Evolutionary conservation across 2,329 filamentous ascomycete genomes (phyloP).

Genomic region (Penicillium sp.): DNA sequence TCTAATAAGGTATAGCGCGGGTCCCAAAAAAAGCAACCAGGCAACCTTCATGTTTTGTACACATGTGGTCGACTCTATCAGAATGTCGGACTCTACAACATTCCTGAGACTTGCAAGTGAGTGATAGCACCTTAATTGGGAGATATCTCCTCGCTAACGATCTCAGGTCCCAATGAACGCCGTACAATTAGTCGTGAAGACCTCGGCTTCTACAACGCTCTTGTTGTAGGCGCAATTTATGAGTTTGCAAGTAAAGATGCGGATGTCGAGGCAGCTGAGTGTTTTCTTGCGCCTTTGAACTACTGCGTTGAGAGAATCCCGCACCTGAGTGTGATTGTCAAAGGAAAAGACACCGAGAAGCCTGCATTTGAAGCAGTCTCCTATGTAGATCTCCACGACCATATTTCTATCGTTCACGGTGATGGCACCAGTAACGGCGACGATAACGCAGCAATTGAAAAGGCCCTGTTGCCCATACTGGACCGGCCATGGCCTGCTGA

Average conservation of each 20-base stretch:
- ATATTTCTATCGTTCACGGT: conserved; percentile 33
- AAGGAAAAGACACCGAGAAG: conserved; percentile 37
- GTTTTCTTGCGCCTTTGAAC: conserved; percentile 34
- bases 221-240: conserved; percentile 41
- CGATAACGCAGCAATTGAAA: conserved; percentile 22
- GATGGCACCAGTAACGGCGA: conserved; percentile 1
- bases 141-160: conserved; percentile 1
- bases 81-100: background rate
- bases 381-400: conserved; percentile 38
- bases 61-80: background rate
- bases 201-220: conserved; percentile 41
- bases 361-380: conserved; percentile 33
- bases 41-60: too few species aligned
- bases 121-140: background rate
- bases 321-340: conserved; percentile 38
- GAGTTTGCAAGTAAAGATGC: conserved; percentile 14
- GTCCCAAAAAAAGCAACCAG: too few species aligned
- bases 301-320: conserved; percentile 41
- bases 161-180: conserved; percentile 40
- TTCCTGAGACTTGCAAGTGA: conserved; percentile 7
- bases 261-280: conserved; percentile 18
- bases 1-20: too few species aligned
- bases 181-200: conserved; percentile 43
- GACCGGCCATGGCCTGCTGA: conserved; percentile 31
- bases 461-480: conserved; percentile 30